A percentile compares a stretch with the other conserved stretches of the same genome.
phyloP scores from a whole-genome alignment of 192 early-diverging fungal species.

The Backusella luteola region DNA sequence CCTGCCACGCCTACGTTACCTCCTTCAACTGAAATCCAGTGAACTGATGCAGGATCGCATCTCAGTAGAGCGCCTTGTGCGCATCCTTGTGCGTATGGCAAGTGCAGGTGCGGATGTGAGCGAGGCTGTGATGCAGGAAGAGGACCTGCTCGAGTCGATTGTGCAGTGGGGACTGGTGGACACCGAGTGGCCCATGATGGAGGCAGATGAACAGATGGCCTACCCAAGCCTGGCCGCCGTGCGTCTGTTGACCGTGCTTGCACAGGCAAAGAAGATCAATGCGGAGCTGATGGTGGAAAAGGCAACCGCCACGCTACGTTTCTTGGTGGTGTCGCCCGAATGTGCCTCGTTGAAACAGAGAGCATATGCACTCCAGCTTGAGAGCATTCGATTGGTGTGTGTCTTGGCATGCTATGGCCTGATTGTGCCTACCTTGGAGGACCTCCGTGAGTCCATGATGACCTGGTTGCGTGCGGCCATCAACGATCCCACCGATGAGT shows the following conservation, averaged over 20 bases:
- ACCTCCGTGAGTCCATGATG: conserved; percentile 33
- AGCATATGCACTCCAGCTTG: conserved; percentile 36
- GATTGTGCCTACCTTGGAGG: conserved; percentile 45
- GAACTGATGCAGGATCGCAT: conserved; percentile 17
- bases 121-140: conserved; percentile 46
- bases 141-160: conserved; percentile 44
- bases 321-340: conserved; percentile 40
- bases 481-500: not conserved
- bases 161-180: conserved; percentile 32
- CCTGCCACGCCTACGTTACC: conserved; percentile 53
- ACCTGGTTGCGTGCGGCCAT: conserved; percentile 28
- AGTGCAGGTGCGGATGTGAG: conserved; percentile 40
- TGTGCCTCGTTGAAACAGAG: not conserved
- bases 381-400: conserved; percentile 43
- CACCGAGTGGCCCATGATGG: conserved; percentile 46
- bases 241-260: conserved; percentile 36
- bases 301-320: conserved; percentile 33
- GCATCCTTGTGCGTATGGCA: conserved; percentile 48
- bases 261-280: conserved; percentile 40
- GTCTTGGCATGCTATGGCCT: conserved; percentile 49
- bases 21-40: conserved; percentile 43
- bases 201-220: conserved; percentile 3
- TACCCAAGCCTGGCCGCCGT: conserved; percentile 31
- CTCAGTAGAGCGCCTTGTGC: conserved; percentile 43
- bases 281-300: conserved; percentile 42